Evolutionary conservation across 257 asterid species (phyloP).

Genomic region (Penstemon eatonii): DNA sequence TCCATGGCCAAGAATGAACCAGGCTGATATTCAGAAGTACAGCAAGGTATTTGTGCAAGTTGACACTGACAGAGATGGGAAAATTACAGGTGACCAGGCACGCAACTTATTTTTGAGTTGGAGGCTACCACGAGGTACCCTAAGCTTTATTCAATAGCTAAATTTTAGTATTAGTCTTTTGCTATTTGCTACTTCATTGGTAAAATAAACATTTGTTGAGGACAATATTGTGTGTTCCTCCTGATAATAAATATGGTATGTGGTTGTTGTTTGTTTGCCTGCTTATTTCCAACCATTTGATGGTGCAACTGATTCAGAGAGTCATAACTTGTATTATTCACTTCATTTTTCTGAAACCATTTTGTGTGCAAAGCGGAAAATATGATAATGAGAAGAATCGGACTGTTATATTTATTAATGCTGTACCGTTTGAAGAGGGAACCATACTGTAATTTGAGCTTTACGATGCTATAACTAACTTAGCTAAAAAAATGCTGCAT

Average conservation of each 20-base stretch:
- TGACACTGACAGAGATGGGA: slow-evolving; percentile 92
- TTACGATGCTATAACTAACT: slow-evolving; percentile 7
- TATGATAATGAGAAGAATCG: slow-evolving; percentile 13
- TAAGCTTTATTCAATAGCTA: slow-evolving; percentile 9
- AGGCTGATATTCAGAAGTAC: slow-evolving; percentile 82
- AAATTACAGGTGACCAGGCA: slow-evolving; percentile 91
- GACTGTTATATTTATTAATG: slow-evolving; percentile 13
- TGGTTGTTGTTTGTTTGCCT: not conserved
- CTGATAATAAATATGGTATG: slow-evolving; percentile 5
- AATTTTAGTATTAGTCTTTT: slow-evolving; percentile 13
- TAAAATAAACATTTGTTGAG: slow-evolving; percentile 13
- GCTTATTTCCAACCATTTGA: slow-evolving; percentile 9
- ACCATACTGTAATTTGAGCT: slow-evolving; percentile 16
- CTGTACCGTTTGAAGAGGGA: slow-evolving; percentile 5
- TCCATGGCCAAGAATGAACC: slow-evolving; percentile 91
- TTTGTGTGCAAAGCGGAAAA: not conserved
- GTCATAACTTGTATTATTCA: slow-evolving; percentile 1
- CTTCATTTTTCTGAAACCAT: slow-evolving; percentile 22
- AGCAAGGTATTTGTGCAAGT: slow-evolving; percentile 86
- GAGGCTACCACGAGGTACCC: slow-evolving; percentile 85
- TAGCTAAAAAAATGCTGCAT: slow-evolving; percentile 6
- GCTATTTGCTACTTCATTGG: not conserved
- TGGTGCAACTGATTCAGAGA: slow-evolving; percentile 15
- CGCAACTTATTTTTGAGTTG: slow-evolving; percentile 92
- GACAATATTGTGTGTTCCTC: not conserved